Percentiles rank a stretch among this genome's conserved stretches.
Evolutionary conservation across 345 rosid species (phyloP).

Genomic region (rapeseed (Brassica napus)): Da-Ae NC_063450.1:49885001-49885500

Average conservation of each 20-base stretch:
- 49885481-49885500: constrained; percentile 83
- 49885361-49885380: neutral
- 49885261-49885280: constrained; percentile 97
- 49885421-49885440: constrained; percentile 87
- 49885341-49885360: neutral
- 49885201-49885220: constrained; percentile 55
- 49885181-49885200: constrained; percentile 10
- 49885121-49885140: constrained; percentile 1
- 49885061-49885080: neutral
- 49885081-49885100: neutral
- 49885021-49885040: constrained; percentile 70
- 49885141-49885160: neutral
- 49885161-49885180: neutral
- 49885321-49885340: neutral
- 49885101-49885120: too few species aligned
- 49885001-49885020: constrained; percentile 85
- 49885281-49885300: constrained; percentile 79
- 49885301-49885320: constrained; percentile 66
- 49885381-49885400: constrained; percentile 37
- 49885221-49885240: constrained; percentile 72
- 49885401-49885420: constrained; percentile 98
- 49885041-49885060: constrained; percentile 56
- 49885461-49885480: constrained; percentile 83
- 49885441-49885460: constrained; percentile 75
- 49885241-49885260: constrained; percentile 79